Conservation (phyloP, 192 early-diverging fungal genomes). For the Coemansia aciculifera region DNA sequence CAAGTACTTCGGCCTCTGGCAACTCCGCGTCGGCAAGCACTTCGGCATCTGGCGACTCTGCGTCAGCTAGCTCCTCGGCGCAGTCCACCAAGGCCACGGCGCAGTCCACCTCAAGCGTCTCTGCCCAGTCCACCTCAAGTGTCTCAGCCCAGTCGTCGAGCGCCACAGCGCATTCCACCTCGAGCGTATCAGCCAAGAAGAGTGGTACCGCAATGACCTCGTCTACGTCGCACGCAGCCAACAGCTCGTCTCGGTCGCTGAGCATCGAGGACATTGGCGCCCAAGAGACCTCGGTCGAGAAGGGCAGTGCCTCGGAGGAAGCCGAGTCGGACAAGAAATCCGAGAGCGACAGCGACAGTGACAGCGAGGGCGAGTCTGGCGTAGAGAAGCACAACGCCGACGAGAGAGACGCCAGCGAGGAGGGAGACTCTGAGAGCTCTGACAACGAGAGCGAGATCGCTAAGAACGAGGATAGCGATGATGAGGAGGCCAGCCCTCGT, state of each 20-base stretch:
- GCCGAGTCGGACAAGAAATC: slow-evolving; percentile 9
- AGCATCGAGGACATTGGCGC: slow-evolving; percentile 42
- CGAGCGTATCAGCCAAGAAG: neutral
- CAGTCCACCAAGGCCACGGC: slow-evolving; percentile 11
- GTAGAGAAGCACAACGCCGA: slow-evolving; percentile 6
- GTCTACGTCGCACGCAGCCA: neutral
- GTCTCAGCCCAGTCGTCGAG: slow-evolving; percentile 7
- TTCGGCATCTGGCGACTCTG: slow-evolving; percentile 3
- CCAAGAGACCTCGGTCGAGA: neutral
- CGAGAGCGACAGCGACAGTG: slow-evolving; percentile 26
- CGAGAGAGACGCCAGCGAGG: slow-evolving; percentile 8
- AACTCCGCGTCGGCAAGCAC: neutral
- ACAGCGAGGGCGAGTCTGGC: slow-evolving; percentile 31
- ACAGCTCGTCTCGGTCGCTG: slow-evolving; percentile 21
- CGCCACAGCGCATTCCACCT: neutral
- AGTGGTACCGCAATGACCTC: neutral
- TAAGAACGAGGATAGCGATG: slow-evolving; percentile 4
- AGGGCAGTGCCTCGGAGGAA: slow-evolving; percentile 14
- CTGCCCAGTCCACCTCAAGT: neutral
- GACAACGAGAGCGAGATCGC: slow-evolving; percentile 9
- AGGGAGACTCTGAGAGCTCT: slow-evolving; percentile 11
- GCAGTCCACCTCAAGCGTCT: neutral
- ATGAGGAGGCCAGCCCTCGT: slow-evolving; percentile 11
- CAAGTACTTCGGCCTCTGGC: neutral
- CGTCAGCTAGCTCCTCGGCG: slow-evolving; percentile 5